Percentiles rank a stretch among this genome's conserved stretches.
phyloP scores from a whole-genome alignment of 2,329 filamentous ascomycete species.

The Aspergillus piperis region DNA sequence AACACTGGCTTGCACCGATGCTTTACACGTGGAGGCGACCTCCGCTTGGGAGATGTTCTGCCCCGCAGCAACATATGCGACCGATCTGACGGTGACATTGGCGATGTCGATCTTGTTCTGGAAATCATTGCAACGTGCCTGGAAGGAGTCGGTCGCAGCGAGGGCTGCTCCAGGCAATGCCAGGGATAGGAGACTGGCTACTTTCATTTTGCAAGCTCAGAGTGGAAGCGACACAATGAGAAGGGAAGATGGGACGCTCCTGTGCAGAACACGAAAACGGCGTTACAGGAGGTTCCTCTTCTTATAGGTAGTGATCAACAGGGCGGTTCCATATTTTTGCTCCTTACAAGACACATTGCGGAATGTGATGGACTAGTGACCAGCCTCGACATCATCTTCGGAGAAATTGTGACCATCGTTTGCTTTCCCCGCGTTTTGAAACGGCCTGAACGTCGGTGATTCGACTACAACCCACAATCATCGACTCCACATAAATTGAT shows the following conservation, averaged over 20 bases:
- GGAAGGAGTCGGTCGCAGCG: not conserved
- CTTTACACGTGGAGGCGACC: not conserved
- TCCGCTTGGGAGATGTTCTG: constrained; percentile 1
- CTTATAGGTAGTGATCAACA: not conserved
- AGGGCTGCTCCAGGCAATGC: not conserved
- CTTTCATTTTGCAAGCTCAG: not conserved
- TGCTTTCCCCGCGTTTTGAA: not conserved
- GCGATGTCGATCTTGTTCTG: not conserved
- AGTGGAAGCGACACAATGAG: not conserved
- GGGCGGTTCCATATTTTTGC: not conserved
- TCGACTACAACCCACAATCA: too few species aligned
- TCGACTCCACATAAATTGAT: not conserved
- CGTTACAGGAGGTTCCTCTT: not conserved
- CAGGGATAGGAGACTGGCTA: not conserved
- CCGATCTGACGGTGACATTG: not conserved
- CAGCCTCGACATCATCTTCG: not conserved
- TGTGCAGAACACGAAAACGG: not conserved
- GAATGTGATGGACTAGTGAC: not conserved
- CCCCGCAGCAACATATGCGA: not conserved
- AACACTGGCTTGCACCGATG: not conserved
- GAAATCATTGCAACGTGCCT: not conserved
- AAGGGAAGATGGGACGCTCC: not conserved
- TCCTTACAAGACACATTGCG: not conserved
- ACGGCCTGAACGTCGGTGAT: not conserved
- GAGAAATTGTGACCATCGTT: not conserved